A percentile compares a stretch with the other conserved stretches of the same genome.
These are phyloP conservation scores for Colletotrichum lupini DNA, from an alignment of 2,329 filamentous ascomycete species.

Conservation along the genomic window DNA sequence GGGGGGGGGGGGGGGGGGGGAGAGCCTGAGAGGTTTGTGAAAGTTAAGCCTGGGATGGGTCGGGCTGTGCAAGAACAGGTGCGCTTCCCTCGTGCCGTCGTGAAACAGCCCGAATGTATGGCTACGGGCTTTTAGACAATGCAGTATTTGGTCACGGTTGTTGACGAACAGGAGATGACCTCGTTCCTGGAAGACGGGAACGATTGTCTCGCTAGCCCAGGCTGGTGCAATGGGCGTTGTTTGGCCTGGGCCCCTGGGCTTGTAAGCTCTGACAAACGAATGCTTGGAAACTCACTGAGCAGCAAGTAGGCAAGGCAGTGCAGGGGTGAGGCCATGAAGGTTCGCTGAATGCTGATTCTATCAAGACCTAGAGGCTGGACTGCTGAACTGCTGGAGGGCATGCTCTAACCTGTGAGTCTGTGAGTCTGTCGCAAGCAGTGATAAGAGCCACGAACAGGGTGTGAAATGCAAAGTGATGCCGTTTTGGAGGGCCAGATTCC, in stretches of 20 bases:
- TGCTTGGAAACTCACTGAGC: neutral
- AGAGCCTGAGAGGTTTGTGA: neutral
- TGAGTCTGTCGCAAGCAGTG: neutral
- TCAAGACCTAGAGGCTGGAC: neutral
- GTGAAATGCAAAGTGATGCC: neutral
- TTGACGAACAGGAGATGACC: conserved; percentile 5
- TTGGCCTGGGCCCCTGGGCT: neutral
- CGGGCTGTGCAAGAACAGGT: neutral
- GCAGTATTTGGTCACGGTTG: neutral
- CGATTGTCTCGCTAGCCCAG: neutral
- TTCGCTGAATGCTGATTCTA: neutral
- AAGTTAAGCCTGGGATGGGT: neutral
- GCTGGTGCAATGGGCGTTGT: neutral
- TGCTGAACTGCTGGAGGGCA: neutral
- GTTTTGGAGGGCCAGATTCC: neutral
- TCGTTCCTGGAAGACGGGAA: neutral
- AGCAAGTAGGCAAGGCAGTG: neutral
- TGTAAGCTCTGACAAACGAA: conserved; percentile 23
- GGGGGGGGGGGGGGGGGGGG: too few relatives aligned
- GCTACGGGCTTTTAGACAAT: conserved; percentile 3
- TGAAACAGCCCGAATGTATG: conserved; percentile 19
- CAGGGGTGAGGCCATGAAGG: neutral
- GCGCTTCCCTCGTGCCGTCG: neutral
- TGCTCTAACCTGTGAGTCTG: neutral
- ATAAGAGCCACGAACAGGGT: neutral